These are phyloP conservation scores for Sporisorium iseilematis-ciliati DNA, from an alignment of 1,284 basidiomycete genomes.

Conservation along the genomic window DNA sequence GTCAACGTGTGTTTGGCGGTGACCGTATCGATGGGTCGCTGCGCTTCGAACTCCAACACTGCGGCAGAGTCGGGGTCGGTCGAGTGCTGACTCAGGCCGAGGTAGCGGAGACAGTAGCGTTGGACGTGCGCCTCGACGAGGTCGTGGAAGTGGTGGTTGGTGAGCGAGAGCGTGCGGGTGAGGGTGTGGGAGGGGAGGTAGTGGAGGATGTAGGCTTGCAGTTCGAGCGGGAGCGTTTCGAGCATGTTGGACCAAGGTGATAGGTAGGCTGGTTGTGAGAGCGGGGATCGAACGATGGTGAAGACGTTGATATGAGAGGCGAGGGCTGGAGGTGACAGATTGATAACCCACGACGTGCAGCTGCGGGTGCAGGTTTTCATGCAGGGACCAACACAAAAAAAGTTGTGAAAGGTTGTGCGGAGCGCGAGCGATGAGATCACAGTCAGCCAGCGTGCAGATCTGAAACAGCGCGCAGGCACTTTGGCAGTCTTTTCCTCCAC, in stretches of 20 bases:
- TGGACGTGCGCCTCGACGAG: constrained; percentile 52
- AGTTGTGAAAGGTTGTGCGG: no score
- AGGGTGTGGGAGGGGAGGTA: constrained; percentile 42
- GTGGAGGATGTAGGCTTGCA: constrained; percentile 54
- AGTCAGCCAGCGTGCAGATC: constrained; percentile 14
- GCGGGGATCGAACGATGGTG: neutral
- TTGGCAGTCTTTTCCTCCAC: constrained; percentile 17
- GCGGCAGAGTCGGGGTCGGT: constrained; percentile 16
- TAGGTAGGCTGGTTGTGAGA: neutral
- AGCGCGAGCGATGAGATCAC: neutral
- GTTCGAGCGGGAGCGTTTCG: constrained; percentile 35
- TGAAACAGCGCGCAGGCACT: neutral
- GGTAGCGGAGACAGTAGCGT: constrained; percentile 40
- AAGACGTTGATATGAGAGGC: neutral
- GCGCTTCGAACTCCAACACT: constrained; percentile 55
- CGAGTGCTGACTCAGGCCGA: constrained; percentile 28
- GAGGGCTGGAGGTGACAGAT: neutral
- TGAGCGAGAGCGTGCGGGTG: constrained; percentile 42
- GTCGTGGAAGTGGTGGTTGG: constrained; percentile 47
- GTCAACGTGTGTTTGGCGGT: constrained; percentile 56
- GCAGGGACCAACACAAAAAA: constrained; percentile 26
- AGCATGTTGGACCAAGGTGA: constrained; percentile 26
- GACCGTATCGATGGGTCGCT: constrained; percentile 60
- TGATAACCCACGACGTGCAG: neutral
- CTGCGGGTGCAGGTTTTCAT: constrained; percentile 17